Conservation (phyloP, 257 asterid genomes). For the Pogostemon cablin region DNA sequence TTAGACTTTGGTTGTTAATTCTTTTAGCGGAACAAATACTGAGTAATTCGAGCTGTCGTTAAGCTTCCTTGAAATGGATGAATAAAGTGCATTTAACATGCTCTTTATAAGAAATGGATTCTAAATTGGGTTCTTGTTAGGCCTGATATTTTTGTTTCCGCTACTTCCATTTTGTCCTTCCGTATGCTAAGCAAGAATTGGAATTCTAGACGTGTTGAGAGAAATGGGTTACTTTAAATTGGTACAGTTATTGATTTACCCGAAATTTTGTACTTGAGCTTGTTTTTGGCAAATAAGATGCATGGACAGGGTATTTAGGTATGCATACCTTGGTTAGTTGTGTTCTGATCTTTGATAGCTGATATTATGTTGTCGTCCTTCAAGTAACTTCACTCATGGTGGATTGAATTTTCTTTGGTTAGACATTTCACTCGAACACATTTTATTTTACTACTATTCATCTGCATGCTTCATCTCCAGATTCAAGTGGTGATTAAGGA, state of each 20-base stretch:
- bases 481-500: background rate
- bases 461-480: conserved; percentile 11
- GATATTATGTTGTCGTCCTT: background rate
- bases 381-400: background rate
- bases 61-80: conserved; percentile 18
- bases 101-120: background rate
- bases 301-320: conserved; percentile 16
- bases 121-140: background rate
- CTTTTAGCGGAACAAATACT: background rate
- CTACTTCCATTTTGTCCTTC: background rate
- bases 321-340: background rate
- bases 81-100: too few species aligned
- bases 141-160: background rate
- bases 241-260: background rate
- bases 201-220: conserved; percentile 13
- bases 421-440: conserved; percentile 3
- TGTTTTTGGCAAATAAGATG: background rate
- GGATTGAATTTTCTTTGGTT: background rate
- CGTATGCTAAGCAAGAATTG: background rate
- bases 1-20: background rate
- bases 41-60: background rate
- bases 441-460: background rate
- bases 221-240: conserved; percentile 18
- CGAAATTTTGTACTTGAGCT: background rate
- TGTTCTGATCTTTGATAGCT: background rate